Conservation (phyloP, 495 filamentous ascomycete genomes). For the Tetracladium setigerum region DNA sequence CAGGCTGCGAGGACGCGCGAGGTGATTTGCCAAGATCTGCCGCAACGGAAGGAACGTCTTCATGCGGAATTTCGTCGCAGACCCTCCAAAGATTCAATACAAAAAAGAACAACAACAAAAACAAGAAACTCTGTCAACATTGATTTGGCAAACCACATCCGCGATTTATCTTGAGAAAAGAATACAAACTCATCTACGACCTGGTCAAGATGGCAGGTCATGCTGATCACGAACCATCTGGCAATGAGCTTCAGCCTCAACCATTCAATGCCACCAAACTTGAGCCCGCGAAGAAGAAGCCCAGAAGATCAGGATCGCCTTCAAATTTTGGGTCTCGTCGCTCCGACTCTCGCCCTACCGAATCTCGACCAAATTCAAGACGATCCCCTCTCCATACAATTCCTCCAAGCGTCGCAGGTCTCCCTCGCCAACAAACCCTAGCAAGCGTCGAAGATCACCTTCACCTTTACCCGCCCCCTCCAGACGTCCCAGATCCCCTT, state of each 20-base stretch:
- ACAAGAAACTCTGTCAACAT: no score
- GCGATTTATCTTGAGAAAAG: not conserved
- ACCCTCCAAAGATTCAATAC: no score
- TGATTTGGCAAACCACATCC: no score
- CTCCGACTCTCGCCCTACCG: conserved; percentile 11
- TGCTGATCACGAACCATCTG: conserved; percentile 3
- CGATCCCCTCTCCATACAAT: not conserved
- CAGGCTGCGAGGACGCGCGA: not conserved
- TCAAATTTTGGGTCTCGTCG: conserved; percentile 18
- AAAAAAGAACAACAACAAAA: no score
- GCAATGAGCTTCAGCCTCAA: conserved; percentile 32
- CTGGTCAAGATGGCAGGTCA: conserved; percentile 7
- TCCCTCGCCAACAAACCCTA: conserved; percentile 9
- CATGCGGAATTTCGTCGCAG: no score
- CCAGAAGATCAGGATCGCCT: conserved; percentile 31
- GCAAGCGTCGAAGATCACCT: conserved; percentile 12
- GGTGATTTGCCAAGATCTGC: not conserved
- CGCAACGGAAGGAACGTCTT: no score
- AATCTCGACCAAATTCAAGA: conserved; percentile 1
- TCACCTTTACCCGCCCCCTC: not conserved
- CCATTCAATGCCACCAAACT: conserved; percentile 49
- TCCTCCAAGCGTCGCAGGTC: conserved; percentile 5
- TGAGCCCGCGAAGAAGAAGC: conserved; percentile 42
- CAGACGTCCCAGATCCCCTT: not conserved
- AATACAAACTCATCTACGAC: not conserved